Evolutionary conservation across 169 alveolate species (phyloP), one percentile per base, ranked within the genome.

Genomic region (Plasmodium billcollinsi): DNA sequence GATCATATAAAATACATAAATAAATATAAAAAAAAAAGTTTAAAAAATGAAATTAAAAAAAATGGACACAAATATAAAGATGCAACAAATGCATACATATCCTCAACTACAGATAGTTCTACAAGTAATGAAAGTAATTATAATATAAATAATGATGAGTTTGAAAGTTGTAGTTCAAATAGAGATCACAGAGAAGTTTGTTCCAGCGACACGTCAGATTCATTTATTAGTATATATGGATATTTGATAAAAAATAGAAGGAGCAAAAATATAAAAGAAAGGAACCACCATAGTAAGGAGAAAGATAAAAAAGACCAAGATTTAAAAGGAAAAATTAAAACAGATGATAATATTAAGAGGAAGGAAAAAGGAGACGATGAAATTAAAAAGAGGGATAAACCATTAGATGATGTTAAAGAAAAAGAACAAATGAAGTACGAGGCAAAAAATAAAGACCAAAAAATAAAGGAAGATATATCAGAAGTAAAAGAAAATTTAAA

Each of bases 81-180:
- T 47, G 71, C 59, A 6, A 76, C 65, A 50, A 66, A 12, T 43
- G 50, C 50, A 20, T 76, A 33, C 58, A 20, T 76, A 63, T 65
- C 89, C 3, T 65, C 89, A n/a, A 65, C 89, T 18, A 65, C 74
- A 33, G 89, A 76, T 76, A 76, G 89, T 47, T 76, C 45, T n/a
- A 50, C 75, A 18, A 76, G 89, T 45, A 65, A 76, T 26, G 89
- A 76, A 15, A 76, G 72, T 21, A 63, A 50, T 76, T 76, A 74
- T 26, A 62, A 26, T 65, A 8, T 65, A 58, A 43, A 58, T 58
- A 76, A 63, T 58, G 89, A 66, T 6, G 89, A 76, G 0, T 26
- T n/a, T 20, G 76, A 76, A 24, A 76, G 89, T 14, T 76, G 65
- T 50, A 49, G 75, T 58, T 76, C 89, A 33, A 76, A 76, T 69